These are phyloP conservation scores for Sporisorium iseilematis-ciliati DNA, from an alignment of 1,284 basidiomycete genomes.

Conservation along the genomic window DNA sequence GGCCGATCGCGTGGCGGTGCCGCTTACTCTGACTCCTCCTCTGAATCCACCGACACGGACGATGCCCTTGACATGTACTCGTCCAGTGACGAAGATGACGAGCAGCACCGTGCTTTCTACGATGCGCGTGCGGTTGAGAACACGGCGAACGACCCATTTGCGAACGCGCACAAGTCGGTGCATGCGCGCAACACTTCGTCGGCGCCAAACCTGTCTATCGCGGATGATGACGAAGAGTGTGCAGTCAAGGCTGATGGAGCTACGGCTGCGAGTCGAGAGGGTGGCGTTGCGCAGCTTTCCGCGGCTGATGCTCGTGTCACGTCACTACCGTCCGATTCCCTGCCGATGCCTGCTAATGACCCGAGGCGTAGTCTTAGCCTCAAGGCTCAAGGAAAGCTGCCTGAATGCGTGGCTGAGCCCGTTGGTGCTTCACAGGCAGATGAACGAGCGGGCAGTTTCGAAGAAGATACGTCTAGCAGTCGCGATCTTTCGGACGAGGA, in stretches of 20 bases:
- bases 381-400: slow-evolving; percentile 41
- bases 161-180: slow-evolving; percentile 21
- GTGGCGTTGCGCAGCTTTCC: background rate
- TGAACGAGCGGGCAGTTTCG: slow-evolving; percentile 37
- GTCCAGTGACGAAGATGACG: slow-evolving; percentile 45
- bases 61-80: slow-evolving; percentile 42
- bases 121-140: slow-evolving; percentile 10
- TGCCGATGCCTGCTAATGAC: background rate
- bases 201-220: slow-evolving; percentile 24
- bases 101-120: slow-evolving; percentile 35
- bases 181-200: slow-evolving; percentile 34
- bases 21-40: slow-evolving; percentile 55
- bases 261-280: background rate
- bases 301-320: background rate
- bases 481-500: slow-evolving; percentile 40
- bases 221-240: background rate
- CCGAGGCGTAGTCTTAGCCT: slow-evolving; percentile 25
- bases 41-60: slow-evolving; percentile 43
- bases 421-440: background rate
- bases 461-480: slow-evolving; percentile 52
- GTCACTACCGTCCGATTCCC: background rate
- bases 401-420: slow-evolving; percentile 16
- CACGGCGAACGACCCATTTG: slow-evolving; percentile 19
- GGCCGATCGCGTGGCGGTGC: slow-evolving; percentile 54
- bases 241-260: background rate